A percentile compares a stretch with the other conserved stretches of the same genome.
Evolutionary conservation across 2,329 filamentous ascomycete genomes (phyloP).

Genomic region (Colletotrichum godetiae): DNA sequence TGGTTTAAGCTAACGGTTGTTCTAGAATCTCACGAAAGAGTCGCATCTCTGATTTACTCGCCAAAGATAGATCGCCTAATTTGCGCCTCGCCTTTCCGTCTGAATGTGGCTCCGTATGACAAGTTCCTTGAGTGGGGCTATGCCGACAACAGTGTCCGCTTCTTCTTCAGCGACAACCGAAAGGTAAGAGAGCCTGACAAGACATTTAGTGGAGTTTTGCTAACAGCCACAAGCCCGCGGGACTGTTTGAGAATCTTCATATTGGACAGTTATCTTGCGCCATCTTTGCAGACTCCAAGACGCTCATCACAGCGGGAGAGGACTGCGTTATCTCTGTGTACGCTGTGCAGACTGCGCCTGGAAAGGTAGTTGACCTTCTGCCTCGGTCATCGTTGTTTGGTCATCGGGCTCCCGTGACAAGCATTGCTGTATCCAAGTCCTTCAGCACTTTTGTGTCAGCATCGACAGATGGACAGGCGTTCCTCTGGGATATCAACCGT

Average conservation of each 20-base stretch:
- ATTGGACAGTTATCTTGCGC: slow-evolving; percentile 88
- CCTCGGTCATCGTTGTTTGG: slow-evolving; percentile 88
- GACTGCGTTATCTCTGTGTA: slow-evolving; percentile 93
- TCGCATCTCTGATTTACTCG: slow-evolving; percentile 82
- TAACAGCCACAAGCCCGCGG: slow-evolving; percentile 67
- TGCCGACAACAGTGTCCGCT: slow-evolving; percentile 90
- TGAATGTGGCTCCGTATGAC: slow-evolving; percentile 92
- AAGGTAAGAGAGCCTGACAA: slow-evolving; percentile 60
- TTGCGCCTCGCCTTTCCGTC: slow-evolving; percentile 83
- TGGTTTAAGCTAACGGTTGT: slow-evolving; percentile 18
- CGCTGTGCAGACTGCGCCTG: slow-evolving; percentile 71
- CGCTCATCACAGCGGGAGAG: slow-evolving; percentile 89
- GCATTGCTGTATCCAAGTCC: slow-evolving; percentile 85
- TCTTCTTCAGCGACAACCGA: slow-evolving; percentile 86
- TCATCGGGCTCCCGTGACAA: slow-evolving; percentile 85
- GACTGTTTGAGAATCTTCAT: slow-evolving; percentile 93
- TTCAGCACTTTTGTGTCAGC: slow-evolving; percentile 91
- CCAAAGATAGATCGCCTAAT: slow-evolving; percentile 84
- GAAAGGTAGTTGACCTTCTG: slow-evolving; percentile 81
- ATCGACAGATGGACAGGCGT: slow-evolving; percentile 82
- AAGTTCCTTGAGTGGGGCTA: slow-evolving; percentile 97
- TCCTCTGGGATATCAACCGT: slow-evolving; percentile 95
- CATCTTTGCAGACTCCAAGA: slow-evolving; percentile 88
- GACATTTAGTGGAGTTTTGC: slow-evolving; percentile 22
- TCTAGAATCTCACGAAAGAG: slow-evolving; percentile 77